A percentile compares a stretch with the other conserved stretches of the same genome.
Evolutionary conservation across 1,284 basidiomycete species (phyloP).

Genomic region (Wallemia mellicola): DNA sequence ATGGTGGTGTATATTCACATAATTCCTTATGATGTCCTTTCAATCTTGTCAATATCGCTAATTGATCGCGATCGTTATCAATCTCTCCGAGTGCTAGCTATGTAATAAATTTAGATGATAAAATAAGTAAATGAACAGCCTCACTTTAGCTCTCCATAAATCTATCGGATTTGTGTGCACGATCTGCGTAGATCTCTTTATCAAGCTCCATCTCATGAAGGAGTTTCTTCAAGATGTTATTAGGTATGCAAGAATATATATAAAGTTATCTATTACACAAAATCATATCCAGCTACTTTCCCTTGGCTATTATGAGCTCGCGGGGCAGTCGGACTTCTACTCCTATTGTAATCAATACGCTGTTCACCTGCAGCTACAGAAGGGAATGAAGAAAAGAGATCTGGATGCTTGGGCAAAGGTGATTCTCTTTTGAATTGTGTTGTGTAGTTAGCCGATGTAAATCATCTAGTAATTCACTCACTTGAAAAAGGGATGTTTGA

Average conservation of each 20-base stretch:
- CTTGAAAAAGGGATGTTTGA: slow-evolving; percentile 77
- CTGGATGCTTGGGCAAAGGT: slow-evolving; percentile 86
- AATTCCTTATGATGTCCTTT: neutral
- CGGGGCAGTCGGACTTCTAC: neutral
- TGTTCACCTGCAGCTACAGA: slow-evolving; percentile 88
- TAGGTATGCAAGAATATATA: no score
- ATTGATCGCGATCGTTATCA: neutral
- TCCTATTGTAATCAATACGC: slow-evolving; percentile 21
- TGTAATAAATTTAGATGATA: neutral
- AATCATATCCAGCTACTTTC: neutral
- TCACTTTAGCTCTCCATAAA: neutral
- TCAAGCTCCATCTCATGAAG: neutral
- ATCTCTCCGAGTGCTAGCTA: neutral
- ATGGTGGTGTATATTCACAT: neutral
- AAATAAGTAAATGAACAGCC: neutral
- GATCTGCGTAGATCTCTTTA: neutral
- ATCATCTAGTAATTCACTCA: slow-evolving; percentile 16
- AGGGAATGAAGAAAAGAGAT: slow-evolving; percentile 84
- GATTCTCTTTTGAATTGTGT: slow-evolving; percentile 32
- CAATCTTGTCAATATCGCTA: neutral
- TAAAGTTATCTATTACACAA: neutral
- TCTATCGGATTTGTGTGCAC: neutral
- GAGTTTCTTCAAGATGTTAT: neutral
- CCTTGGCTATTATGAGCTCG: neutral
- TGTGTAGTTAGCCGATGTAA: neutral